Base-by-base conservation (phyloP, 495 filamentous ascomycete species). In the Aspergillus bridgeri region DNA sequence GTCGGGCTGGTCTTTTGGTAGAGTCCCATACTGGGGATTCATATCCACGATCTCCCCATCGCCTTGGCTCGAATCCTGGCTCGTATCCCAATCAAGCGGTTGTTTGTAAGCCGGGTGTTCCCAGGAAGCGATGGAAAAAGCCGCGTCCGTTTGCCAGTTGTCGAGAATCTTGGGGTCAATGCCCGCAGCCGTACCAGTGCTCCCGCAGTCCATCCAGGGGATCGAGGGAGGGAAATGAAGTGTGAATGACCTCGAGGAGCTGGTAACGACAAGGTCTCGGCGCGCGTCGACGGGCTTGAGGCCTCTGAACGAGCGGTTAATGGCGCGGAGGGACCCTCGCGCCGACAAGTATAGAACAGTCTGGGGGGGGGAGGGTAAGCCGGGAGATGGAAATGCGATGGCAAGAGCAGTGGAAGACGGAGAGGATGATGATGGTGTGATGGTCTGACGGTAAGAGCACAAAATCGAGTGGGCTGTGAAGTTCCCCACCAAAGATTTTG, bases 131-230 rank as follows among this genome's bases (percentile, higher is more conserved):
- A 75, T 67, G 13, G 74, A 68, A 59, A 74, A 77, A 19, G 65
- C 62, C 49, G 67, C 61, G 53, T 75, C 69, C 13, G 68, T 67
- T 70, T 75, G 73, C 72, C 75, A 79, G 52, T 72, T 71, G 61
- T 75, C 72, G 47, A 79, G 68, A 48, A 77, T 76, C 66, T 77
- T 79, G 70, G 76, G 75, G 75, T 79, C 75, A 47, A 79, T 75
- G 68, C 74, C 75, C 75, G 74, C 69, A 72, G 71, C 70, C 51
- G 71, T 71, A 44, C 65, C 69, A 64, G 69, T 62, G 62, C 63
- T 75, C 72, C 67, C 71, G 65, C 67, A 68, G 74, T 79, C 76
- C 76, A 79, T 79, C 69, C 74, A 77, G 74, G 69, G 60, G 68
- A 62, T 15, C 24, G 38, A 49, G 43, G 46, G 42, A 49, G 54